phyloP scores from a whole-genome alignment of 2,329 filamentous ascomycete genomes.

The Exophiala spinifera region DNA sequence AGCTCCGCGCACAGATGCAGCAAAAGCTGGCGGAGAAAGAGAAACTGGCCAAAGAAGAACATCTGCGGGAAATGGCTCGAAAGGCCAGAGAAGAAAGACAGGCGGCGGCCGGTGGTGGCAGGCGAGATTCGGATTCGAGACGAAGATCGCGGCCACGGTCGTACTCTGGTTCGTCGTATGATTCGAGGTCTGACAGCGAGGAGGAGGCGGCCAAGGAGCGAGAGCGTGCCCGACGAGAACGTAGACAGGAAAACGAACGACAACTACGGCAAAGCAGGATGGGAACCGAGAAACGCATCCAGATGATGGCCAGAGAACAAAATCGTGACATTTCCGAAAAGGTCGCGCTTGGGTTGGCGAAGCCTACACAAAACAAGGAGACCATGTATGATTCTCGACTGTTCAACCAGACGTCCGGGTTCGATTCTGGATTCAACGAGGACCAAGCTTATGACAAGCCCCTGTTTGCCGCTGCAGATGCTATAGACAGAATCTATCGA shows the following conservation, averaged over 20 bases:
- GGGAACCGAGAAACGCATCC: constrained; percentile 86
- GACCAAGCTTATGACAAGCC: constrained; percentile 98
- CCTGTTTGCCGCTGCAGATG: constrained; percentile 91
- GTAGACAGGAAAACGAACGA: constrained; percentile 76
- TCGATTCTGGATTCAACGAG: constrained; percentile 91
- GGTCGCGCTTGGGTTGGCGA: constrained; percentile 88
- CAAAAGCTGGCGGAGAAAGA: constrained; percentile 95
- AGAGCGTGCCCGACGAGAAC: constrained; percentile 73
- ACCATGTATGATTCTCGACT: constrained; percentile 95
- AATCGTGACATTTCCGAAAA: constrained; percentile 97
- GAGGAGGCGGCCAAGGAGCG: constrained; percentile 74
- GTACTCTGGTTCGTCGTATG: constrained; percentile 38
- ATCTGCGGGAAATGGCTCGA: constrained; percentile 80
- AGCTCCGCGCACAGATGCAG: constrained; percentile 89
- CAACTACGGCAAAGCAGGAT: constrained; percentile 91
- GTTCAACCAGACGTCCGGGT: constrained; percentile 91
- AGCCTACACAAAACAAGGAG: constrained; percentile 87
- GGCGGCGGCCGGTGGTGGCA: constrained; percentile 37
- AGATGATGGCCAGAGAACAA: constrained; percentile 91
- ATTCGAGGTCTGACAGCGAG: constrained; percentile 49
- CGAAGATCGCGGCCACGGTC: constrained; percentile 30
- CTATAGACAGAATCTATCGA: constrained; percentile 89
- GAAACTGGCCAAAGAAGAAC: constrained; percentile 89
- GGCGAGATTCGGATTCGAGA: constrained; percentile 37
- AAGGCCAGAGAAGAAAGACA: constrained; percentile 81